Conservation (phyloP, 169 alveolate genomes). For the Theileria sp. region DNA sequence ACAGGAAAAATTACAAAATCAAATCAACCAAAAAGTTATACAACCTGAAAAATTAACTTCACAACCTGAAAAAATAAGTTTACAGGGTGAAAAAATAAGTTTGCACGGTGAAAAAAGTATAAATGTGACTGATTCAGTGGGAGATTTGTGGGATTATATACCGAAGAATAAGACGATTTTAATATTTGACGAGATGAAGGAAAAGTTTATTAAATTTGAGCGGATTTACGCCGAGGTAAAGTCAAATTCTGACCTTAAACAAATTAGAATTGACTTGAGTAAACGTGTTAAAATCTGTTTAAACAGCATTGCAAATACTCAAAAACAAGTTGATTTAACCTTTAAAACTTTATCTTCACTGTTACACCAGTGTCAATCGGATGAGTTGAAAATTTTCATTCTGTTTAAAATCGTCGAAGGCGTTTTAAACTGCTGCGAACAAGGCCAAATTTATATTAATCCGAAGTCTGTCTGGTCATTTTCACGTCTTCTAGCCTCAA, state of each 20-base stretch:
- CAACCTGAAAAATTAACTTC: too few species aligned
- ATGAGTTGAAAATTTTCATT: conserved; percentile 7
- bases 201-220: conserved; percentile 4
- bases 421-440: conserved; percentile 53
- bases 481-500: conserved; percentile 16
- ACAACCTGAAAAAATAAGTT: too few species aligned
- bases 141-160: neutral
- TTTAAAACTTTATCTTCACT: conserved; percentile 18
- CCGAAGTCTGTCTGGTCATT: conserved; percentile 65
- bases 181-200: conserved; percentile 14
- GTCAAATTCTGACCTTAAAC: conserved; percentile 16
- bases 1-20: neutral
- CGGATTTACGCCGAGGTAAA: conserved; percentile 12
- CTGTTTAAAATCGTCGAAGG: conserved; percentile 43
- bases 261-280: conserved; percentile 22
- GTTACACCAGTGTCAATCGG: neutral
- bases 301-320: conserved; percentile 53
- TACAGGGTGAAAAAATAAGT: neutral
- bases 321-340: conserved; percentile 39
- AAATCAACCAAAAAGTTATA: neutral
- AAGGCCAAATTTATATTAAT: conserved; percentile 62
- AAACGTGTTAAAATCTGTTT: conserved; percentile 32
- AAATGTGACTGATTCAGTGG: too few species aligned
- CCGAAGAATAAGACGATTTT: conserved; percentile 22
- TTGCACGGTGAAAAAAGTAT: neutral